A percentile compares a stretch with the other conserved stretches of the same genome.
These are phyloP conservation scores for Phytophthora europaea DNA, from an alignment of 352 stramenopile species.

Conservation along the genomic window DNA sequence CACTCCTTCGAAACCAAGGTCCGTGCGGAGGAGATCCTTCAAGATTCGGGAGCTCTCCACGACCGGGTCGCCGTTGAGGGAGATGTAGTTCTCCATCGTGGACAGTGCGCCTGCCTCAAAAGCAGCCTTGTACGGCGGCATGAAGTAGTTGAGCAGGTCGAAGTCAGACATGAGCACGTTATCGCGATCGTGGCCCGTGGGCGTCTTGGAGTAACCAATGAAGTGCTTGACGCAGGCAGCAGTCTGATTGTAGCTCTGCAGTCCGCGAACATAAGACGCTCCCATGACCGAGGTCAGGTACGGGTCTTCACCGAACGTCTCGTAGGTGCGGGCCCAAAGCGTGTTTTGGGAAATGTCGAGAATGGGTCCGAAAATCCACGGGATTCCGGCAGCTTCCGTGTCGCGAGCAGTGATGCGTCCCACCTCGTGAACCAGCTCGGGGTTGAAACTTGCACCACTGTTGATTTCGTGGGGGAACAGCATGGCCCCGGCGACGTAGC, in stretches of 20 bases:
- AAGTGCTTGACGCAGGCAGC: constrained; percentile 91
- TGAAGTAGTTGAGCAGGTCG: constrained; percentile 80
- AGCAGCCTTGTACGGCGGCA: constrained; percentile 78
- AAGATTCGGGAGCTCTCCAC: constrained; percentile 78
- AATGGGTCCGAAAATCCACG: constrained; percentile 91
- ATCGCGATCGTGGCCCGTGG: constrained; percentile 21
- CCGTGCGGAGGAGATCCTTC: constrained; percentile 69
- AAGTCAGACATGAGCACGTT: constrained; percentile 42
- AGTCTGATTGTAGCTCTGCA: constrained; percentile 73
- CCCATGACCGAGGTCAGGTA: constrained; percentile 84
- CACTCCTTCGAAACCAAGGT: constrained; percentile 86
- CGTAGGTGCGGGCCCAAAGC: constrained; percentile 87
- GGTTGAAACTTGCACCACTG: constrained; percentile 89
- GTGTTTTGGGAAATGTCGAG: constrained; percentile 84
- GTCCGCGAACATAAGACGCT: constrained; percentile 64
- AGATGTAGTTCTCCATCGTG: constrained; percentile 94
- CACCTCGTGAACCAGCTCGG: constrained; percentile 60
- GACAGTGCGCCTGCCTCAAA: constrained; percentile 79
- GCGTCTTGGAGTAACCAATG: constrained; percentile 76
- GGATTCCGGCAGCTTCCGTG: constrained; percentile 82
- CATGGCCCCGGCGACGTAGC: constrained; percentile 80
- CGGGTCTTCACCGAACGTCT: constrained; percentile 94
- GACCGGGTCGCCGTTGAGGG: constrained; percentile 90
- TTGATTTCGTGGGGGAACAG: constrained; percentile 92
- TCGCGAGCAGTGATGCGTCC: constrained; percentile 62